phyloP scores from a whole-genome alignment of 139 green algal species.

The Chlorella sp. region DNA sequence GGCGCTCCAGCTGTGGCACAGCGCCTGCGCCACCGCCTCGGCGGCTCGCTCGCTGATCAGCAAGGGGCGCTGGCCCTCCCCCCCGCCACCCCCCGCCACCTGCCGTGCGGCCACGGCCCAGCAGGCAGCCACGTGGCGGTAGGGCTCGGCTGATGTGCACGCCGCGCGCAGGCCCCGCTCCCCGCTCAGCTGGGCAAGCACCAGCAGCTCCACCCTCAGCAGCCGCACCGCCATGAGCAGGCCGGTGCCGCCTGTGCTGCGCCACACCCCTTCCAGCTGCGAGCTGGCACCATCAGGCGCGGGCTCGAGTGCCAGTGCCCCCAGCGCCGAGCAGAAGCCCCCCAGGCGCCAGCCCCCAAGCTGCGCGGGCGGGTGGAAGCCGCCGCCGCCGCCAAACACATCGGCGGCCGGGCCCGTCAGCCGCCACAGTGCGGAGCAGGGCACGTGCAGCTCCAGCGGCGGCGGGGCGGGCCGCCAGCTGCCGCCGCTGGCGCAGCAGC shows the following conservation, averaged over 20 bases:
- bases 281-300: neutral
- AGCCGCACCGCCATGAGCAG: constrained; percentile 6
- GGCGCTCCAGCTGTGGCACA: constrained; percentile 22
- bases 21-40: neutral
- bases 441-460: constrained; percentile 1
- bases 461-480: neutral
- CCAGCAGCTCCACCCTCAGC: constrained; percentile 11
- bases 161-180: constrained; percentile 10
- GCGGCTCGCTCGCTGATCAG: neutral
- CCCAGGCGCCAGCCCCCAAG: neutral
- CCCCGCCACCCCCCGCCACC: neutral
- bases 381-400: neutral
- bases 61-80: neutral
- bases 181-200: constrained; percentile 20
- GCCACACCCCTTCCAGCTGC: no score
- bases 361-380: neutral
- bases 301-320: neutral
- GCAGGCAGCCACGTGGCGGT: constrained; percentile 1
- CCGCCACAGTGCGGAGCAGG: constrained; percentile 26
- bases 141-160: neutral
- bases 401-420: neutral
- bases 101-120: constrained; percentile 23
- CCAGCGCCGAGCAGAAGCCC: neutral
- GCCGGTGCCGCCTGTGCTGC: neutral
- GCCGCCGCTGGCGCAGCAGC: neutral